Evolutionary conservation across 2,329 filamentous ascomycete genomes (phyloP), one percentile per base, ranked within the genome.

Genomic region (Clonostachys solani): DNA sequence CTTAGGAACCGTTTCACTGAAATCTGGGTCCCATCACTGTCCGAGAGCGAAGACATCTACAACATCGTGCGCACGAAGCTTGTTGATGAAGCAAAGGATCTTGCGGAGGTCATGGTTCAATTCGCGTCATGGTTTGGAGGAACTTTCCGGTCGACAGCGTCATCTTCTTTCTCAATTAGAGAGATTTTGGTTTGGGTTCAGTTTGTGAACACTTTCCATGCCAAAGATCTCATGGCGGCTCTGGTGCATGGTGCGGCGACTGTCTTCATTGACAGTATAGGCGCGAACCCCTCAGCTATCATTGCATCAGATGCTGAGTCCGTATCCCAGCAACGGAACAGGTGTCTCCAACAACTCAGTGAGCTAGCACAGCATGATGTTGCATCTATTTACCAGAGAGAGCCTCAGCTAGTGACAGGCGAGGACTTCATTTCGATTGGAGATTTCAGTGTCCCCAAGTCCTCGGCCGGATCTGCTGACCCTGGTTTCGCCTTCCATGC

Each of bases 1-100:
- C 72, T 99, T 50, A 81, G 94, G 42, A 99, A 99, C 63, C 88
- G 94, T 50, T 96, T 99, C 63, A 99, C 94, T 0, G 94, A 99
- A 66, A 96, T 99, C 9, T 99, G 94, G 94, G 94, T 97, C 1
- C 91, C 94, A 2, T 81, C 92, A 2, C 72, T 97, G 49, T 91
- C 90, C 1, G 88, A 92, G 50, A 80, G 83, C 45, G 84, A 91
- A 33, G 95, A 99, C 61, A 85, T 97, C 34, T 69, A 91, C 17
- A 87, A 95, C 40, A 99, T 99, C 54, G 83, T 97, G 15, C 73
- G 77, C 45, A 82, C 84, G 12, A 96, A 95, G 63, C 74, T 99
- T 16, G 66, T 67, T 5, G 63, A 73, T 1, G 66, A 71, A 15
- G 74, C 79, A 7, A 76, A 78, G 52, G 60, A 72, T 2, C 75